Base-by-base conservation (phyloP, 306 rosid species). In the Acacia confusa region DNA sequence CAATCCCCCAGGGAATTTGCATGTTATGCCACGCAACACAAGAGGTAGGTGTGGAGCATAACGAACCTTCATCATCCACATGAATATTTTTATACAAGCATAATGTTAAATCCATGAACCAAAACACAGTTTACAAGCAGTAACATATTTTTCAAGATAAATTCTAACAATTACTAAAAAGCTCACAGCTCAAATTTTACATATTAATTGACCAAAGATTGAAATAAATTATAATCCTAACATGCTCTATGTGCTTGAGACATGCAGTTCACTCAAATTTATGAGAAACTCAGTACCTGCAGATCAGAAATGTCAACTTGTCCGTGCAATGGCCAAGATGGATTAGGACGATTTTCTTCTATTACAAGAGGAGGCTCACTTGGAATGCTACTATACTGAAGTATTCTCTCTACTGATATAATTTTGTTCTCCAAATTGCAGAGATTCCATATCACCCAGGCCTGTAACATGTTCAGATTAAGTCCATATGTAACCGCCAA, bases 401-500 rank as follows among this genome's bases (percentile, higher is more conserved):
- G 66, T 1, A 60, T 60, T 60, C 66, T 60, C 66, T 60, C 95
- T 13, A 91, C 95, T n/a, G 95, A 92, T 86, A 92, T 92, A 41
- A 92, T 91, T 70, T 36, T 91, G 73, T 83, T 90, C 87, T 91
- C 95, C 88, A 91, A 41, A 43, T 63, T 72, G 83, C 93, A 92
- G 78, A 90, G 85, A 65, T 32, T 82, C 92, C 86, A 82, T 65
- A 89, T 85, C 69, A 89, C 63, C 86, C 52, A 38, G 61, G 88
- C 82, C 85, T 90, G 94, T 71, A 86, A 32, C 70, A 24, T 82
- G 80, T 92, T 90, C 41, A 92, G 82, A 85, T 79, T 91, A 74
- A 91, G 93, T 55, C 97, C 97, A 76, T 91, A 92, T 9, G 91
- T 91, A 61, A 92, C 91, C 61, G 89, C 86, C 76, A 92, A 89